Base-by-base conservation (phyloP, 345 rosid genomes). In the Eucalyptus brandiana region DNA sequence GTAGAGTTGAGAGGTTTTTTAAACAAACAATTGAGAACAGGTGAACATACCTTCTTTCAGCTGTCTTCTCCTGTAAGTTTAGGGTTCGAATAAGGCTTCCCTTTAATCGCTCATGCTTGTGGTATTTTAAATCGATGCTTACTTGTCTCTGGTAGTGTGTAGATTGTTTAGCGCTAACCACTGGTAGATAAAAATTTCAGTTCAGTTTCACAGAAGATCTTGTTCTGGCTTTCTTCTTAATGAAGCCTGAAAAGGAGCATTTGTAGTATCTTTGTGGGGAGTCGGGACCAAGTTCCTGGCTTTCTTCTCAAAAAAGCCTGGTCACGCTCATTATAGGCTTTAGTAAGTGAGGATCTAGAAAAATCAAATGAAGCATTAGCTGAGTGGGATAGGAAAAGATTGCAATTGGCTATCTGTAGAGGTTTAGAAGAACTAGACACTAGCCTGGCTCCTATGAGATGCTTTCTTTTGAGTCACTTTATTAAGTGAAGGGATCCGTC, bases 11-110 rank as follows among this genome's bases (percentile, higher is more conserved):
- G 89, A 93, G 88, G 37, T 97, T 95, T 92, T 97, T 97, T 89
- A 94, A 94, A 92, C 97, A 97, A 92, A 96, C 97, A 23, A 93
- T 94, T 89, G 97, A 96, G 90, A 97, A 97, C 86, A 95, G 98
- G 99, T 95, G 72, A 87, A 88, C 9, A 12, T 19, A 72, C 44
- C 80, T 69, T 32, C 42, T 69, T 69, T 87, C 51, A 44, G 69
- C 42, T 34, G 90, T 91, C 87, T 89, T 90, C 86, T 65, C 53
- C n/a, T 21, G 37, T 88, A 86, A 49, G 18, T 86, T n/a, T 86
- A 10, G 37, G 44, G 8, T 86, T 17, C 2, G 6, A 47, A 49
- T 86, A 47, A 86, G 32, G 51, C 56, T 86, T 49, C 51, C 23
- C 34, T 53, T 49, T 34, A 85, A 11, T 30, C 13, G 23, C 81